These are phyloP conservation scores for Penicillium palitans DNA, from an alignment of 2,329 filamentous ascomycete genomes.

Conservation along the genomic window DNA sequence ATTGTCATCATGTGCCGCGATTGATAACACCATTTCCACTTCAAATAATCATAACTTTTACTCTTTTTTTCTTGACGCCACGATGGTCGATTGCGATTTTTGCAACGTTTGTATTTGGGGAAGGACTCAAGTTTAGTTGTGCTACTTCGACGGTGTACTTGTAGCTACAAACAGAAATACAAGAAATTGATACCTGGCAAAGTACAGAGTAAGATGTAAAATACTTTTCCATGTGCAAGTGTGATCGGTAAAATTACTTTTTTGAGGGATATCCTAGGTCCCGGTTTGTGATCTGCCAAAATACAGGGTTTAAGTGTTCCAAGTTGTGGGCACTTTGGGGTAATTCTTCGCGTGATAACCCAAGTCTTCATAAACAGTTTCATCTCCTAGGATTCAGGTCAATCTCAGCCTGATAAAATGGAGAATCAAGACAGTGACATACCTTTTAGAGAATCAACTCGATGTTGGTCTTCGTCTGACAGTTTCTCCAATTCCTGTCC, in stretches of 20 bases:
- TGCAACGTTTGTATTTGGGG: background rate
- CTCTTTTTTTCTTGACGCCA: background rate
- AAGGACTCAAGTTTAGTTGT: background rate
- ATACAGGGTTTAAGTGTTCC: conserved; percentile 38
- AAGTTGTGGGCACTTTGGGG: conserved; percentile 62
- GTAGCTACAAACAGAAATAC: background rate
- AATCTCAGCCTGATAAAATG: background rate
- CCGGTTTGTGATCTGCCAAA: background rate
- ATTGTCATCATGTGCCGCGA: background rate
- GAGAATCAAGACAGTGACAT: conserved; percentile 13
- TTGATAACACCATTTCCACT: background rate
- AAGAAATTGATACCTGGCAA: background rate
- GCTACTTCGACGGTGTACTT: background rate
- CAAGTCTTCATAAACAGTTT: conserved; percentile 61
- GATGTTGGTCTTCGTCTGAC: conserved; percentile 70
- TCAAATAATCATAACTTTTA: background rate
- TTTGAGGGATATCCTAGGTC: background rate
- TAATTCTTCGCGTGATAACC: conserved; percentile 64
- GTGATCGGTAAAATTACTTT: background rate
- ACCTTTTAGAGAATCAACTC: conserved; percentile 62
- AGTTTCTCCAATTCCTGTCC: conserved; percentile 72
- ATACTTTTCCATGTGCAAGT: background rate
- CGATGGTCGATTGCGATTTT: background rate
- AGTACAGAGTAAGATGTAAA: background rate
- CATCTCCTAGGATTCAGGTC: conserved; percentile 48